phyloP scores from a whole-genome alignment of 208 protist genomes.

The Leishmania aethiopica region DNA sequence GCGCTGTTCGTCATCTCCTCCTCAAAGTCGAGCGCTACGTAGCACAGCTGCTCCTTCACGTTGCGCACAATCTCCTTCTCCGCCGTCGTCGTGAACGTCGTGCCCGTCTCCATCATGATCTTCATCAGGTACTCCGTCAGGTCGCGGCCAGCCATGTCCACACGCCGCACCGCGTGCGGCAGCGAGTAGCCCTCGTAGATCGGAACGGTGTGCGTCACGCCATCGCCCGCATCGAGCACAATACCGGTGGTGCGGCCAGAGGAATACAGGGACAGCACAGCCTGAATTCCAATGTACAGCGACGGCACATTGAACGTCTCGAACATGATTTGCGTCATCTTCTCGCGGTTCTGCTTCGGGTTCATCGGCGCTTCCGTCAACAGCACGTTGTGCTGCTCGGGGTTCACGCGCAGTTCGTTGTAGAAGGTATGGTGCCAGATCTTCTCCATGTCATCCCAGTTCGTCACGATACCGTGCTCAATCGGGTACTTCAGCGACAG shows the following conservation, averaged over 20 bases:
- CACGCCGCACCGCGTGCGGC: slow-evolving; percentile 81
- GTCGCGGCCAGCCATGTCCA: slow-evolving; percentile 94
- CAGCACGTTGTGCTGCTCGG: slow-evolving; percentile 97
- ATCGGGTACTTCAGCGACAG: slow-evolving; percentile 95
- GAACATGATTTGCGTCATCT: slow-evolving; percentile 97
- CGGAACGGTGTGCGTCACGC: slow-evolving; percentile 93
- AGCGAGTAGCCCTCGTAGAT: slow-evolving; percentile 95
- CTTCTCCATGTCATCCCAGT: slow-evolving; percentile 99
- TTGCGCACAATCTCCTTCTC: slow-evolving; percentile 97
- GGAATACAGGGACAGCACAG: slow-evolving; percentile 96
- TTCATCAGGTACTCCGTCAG: slow-evolving; percentile 96
- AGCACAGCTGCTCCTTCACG: slow-evolving; percentile 95
- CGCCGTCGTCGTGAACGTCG: slow-evolving; percentile 96
- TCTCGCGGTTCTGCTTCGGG: slow-evolving; percentile 93
- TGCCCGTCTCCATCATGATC: slow-evolving; percentile 95
- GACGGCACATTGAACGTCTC: slow-evolving; percentile 91
- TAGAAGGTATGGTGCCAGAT: slow-evolving; percentile 99
- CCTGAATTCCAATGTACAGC: slow-evolving; percentile 95
- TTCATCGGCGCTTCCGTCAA: slow-evolving; percentile 93
- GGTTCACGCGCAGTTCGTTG: slow-evolving; percentile 97
- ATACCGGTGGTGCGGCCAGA: slow-evolving; percentile 93
- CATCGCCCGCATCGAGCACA: slow-evolving; percentile 94
- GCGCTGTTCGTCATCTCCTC: slow-evolving; percentile 94
- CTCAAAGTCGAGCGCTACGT: slow-evolving; percentile 96
- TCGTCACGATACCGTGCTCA: slow-evolving; percentile 96